Base-by-base conservation (phyloP, 257 asterid species). In the Jaltomata sinuosa region DNA sequence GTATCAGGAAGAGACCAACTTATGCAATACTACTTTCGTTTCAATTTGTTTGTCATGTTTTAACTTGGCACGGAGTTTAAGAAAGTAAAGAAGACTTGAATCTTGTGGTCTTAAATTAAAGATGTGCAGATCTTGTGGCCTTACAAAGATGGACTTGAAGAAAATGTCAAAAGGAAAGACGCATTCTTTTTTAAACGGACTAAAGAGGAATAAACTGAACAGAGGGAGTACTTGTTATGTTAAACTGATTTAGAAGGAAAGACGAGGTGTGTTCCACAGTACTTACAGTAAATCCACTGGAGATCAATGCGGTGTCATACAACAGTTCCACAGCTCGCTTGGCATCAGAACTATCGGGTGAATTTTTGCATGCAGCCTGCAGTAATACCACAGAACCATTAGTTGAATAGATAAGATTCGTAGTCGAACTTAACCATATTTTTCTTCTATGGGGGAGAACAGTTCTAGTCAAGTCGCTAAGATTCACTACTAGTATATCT, bases 311-410 rank as follows among this genome's bases (percentile, higher is more conserved):
- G 0, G 99, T 94, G 3, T 97, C 99, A 0, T 94, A 97, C 14
- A 97, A 87, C 76, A 97, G 97, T 31, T 97, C 98, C 19, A 94
- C 95, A 1, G 98, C 99, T 85, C 97, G 91, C 89, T 90, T 95
- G 50, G 99, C 99, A 27, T 97, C 99, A 14, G 90, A 80, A 89
- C 95, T 95, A 11, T 95, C 97, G 0, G 99, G 97, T 59, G 90
- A 97, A 68, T 92, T 95, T 92, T 91, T 97, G 93, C 99, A 93
- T 18, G 99, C 99, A 55, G 99, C 99, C 99, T 97, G 94, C 85
- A 88, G 77, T 83, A 45, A 5, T 12, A 16, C 11, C 47, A 42
- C 8, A 18, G 21, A 82, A 82, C 18, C 61, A 77, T 77, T 29
- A 3, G 64, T 77, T 27, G 45, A 49, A 32, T 27, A 16, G 27